Evolutionary conservation across 2,329 filamentous ascomycete genomes (phyloP), one percentile per base, ranked within the genome.

Genomic region (Ophiocordyceps camponoti-saundersi): DNA sequence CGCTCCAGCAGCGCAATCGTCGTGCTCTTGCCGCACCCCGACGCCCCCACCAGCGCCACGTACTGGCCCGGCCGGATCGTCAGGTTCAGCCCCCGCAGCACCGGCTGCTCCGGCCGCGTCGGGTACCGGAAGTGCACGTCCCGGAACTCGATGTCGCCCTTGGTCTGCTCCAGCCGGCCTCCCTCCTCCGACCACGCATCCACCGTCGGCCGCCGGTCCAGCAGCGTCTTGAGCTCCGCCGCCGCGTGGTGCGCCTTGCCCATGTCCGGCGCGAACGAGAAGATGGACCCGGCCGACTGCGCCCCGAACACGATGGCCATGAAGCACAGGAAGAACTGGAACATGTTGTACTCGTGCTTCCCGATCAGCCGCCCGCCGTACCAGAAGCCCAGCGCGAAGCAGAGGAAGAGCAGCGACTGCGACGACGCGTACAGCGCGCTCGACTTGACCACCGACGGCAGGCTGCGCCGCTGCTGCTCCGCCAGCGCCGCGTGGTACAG

Each of bases 1-100:
- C 59, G 71, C 61, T 82, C 78, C 6, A 82, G 61, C 0, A 82
- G 62, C 46, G 72, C 70, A 34, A 90, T 75, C 42, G 85, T 78
- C 16, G 78, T 85, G 0, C 79, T 82, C 64, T 89, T 85, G 34
- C 82, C 82, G 49, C 79, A 82, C 0, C 81, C 81, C 1, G 77
- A 81, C 0, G 80, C 72, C 2, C 82, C 82, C 6, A 86, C 81
- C 1, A 86, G 67, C 1, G 80, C 82, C 0, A 75, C 79, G 55
- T 83, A 85, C 56, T 84, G 78, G 5, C 81, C 82, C 52, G 77
- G 79, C 52, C 78, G 67, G 46, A 86, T 75, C 6, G 70, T 75
- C 49, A 88, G 65, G 55, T 72, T 79, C 48, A 88, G 63, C 1
- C 73, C 72, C 45, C 66, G 69, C 59, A 80, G 79, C 34, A 82